Percentiles rank a stretch among this genome's conserved stretches.
These are phyloP conservation scores for Pezizomycotina sp. DNA, from an alignment of 2,329 filamentous ascomycete species.

Conservation along the genomic window DNA sequence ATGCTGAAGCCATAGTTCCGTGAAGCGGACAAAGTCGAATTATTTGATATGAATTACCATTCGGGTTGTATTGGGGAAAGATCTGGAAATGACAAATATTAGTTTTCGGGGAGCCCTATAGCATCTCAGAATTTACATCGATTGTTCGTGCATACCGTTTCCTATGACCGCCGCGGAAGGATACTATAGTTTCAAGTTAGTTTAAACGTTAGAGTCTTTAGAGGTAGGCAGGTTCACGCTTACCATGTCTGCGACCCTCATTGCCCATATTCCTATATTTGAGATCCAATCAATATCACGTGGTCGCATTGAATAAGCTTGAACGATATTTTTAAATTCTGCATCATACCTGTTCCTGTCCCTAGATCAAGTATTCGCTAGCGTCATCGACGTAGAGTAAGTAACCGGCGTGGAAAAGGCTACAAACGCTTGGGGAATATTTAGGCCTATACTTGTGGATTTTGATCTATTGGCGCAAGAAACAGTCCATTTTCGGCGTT, in stretches of 20 bases:
- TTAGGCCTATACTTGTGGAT: conserved; percentile 20
- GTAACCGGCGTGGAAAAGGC: neutral
- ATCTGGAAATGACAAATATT: conserved; percentile 9
- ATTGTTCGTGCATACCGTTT: conserved; percentile 12
- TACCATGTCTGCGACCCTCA: conserved; percentile 25
- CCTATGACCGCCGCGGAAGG: conserved; percentile 21
- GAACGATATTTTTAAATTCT: no score
- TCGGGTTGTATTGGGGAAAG: conserved; percentile 25
- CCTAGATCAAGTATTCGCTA: conserved; percentile 28
- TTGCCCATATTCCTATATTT: conserved; percentile 27
- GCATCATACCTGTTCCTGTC: conserved; percentile 28
- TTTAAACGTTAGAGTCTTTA: no score
- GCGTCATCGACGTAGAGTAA: neutral
- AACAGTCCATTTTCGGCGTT: conserved; percentile 29
- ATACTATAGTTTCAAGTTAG: no score
- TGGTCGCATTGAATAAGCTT: conserved; percentile 3
- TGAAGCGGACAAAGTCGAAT: neutral
- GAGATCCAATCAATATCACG: conserved; percentile 4
- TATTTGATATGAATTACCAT: conserved; percentile 12
- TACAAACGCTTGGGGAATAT: neutral
- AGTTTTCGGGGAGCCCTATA: no score
- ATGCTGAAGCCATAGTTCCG: conserved; percentile 1
- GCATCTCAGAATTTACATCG: no score
- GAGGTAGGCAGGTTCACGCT: no score
- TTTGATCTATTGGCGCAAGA: conserved; percentile 29